phyloP scores from a whole-genome alignment of 257 asterid genomes.

The Avicennia marina region DNA sequence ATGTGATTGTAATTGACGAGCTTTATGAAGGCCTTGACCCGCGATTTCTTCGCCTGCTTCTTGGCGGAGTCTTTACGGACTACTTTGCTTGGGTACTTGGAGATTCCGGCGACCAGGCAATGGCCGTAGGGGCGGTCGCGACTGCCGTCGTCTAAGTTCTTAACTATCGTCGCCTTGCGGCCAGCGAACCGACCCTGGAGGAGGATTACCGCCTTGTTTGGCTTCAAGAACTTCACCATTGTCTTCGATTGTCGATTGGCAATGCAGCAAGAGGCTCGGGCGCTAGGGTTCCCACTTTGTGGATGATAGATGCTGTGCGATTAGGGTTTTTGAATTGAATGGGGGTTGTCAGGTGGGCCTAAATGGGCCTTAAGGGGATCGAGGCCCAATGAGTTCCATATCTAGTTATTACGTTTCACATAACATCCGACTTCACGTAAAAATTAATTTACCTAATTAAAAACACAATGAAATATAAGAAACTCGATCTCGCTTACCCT shows the following conservation, averaged over 20 bases:
- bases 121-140: conserved; percentile 39
- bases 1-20: conserved; percentile 35
- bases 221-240: conserved; percentile 32
- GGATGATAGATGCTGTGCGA: too few relatives aligned
- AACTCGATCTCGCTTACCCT: too few relatives aligned
- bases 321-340: too few relatives aligned
- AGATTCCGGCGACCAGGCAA: conserved; percentile 37
- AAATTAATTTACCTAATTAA: too few relatives aligned
- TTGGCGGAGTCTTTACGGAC: conserved; percentile 31
- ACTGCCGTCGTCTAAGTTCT: conserved; percentile 34
- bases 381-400: too few relatives aligned
- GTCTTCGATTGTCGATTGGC: neutral
- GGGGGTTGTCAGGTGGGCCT: too few relatives aligned
- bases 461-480: too few relatives aligned
- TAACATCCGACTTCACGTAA: too few relatives aligned
- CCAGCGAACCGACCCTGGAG: conserved; percentile 36
- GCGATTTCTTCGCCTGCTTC: conserved; percentile 39
- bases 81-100: conserved; percentile 36
- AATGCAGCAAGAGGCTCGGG: too few relatives aligned
- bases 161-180: conserved; percentile 32
- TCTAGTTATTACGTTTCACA: too few relatives aligned
- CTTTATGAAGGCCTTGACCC: conserved; percentile 35
- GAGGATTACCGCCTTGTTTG: conserved; percentile 38
- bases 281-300: neutral
- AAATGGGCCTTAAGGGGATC: too few relatives aligned